Evolutionary conservation across 1,284 basidiomycete genomes (phyloP), one percentile per base, ranked within the genome.

Genomic region (Naganishia cerealis): DNA sequence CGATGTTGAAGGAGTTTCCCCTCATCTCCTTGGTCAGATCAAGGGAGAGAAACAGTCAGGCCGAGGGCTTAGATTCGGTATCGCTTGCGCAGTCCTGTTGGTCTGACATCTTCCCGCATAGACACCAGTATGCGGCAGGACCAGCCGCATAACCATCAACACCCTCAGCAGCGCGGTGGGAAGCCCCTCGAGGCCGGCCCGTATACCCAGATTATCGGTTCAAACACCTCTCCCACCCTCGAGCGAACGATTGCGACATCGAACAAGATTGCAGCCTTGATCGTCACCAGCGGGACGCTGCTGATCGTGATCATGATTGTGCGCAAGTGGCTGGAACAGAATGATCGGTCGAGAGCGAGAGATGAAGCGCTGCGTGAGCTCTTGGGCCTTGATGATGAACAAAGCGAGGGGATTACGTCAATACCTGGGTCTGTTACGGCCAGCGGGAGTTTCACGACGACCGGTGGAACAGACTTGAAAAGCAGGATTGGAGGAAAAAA

Each of bases 131-230:
- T 63, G 61, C 61, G 50, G 4, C 33, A 12, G 26, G 61, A 54
- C 5, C 50, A 54, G 38, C 9, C 46, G 21, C 46, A 50, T 24
- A 18, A 50, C 21, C 46, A 50, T 50, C 46, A 50, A 50, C 46
- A 50, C 10, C 38, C 50, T 54, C 48, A 52, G 40, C 61, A 40
- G 8, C 61, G 61, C 1, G 61, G 61, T 13, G 61, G 61, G 42
- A 43, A 54, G 61, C 61, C 61, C 9, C 50, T 63, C 24, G 61
- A 63, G 12, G 61, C 40, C 13, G 48, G 61, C 16, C 33, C 46
- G 18, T 50, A 24, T 18, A 52, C 50, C 16, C 61, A 40, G 12
- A 5, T 54, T 15, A 46, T 59, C 50, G 38, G 61, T n/a, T 21
- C 40, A 12, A 24, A 24, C 36, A 39, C 50, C 10, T 54, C 61